A percentile compares a stretch with the other conserved stretches of the same genome.
Conservation (phyloP, 768 basidiomycete species). For the Coprinopsis strossmayeri region DNA sequence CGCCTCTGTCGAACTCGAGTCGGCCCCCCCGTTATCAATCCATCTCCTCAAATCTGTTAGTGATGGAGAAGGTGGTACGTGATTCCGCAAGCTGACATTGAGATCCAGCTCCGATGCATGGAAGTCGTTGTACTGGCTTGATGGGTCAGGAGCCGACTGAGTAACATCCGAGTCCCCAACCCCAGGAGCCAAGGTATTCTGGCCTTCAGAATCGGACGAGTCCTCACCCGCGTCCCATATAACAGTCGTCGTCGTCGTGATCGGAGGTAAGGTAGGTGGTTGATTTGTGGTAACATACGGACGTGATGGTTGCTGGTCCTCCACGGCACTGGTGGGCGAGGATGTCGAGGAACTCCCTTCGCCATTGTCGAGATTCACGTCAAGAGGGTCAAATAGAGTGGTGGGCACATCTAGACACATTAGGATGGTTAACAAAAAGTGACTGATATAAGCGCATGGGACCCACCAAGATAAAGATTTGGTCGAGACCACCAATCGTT, state of each 20-base stretch:
- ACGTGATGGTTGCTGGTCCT: not conserved
- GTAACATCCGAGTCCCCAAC: too few species aligned
- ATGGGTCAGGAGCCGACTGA: too few species aligned
- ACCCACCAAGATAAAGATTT: not conserved
- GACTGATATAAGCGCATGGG: not conserved
- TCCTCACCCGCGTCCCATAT: not conserved
- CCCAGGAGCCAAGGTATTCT: too few species aligned
- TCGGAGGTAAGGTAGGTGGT: not conserved
- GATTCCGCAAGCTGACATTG: not conserved
- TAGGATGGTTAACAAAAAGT: not conserved
- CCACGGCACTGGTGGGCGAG: not conserved
- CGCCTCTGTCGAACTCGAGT: not conserved
- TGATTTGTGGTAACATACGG: not conserved
- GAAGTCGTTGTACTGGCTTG: not conserved
- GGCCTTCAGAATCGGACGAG: too few species aligned
- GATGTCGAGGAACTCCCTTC: not conserved
- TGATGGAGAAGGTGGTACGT: slow-evolving; percentile 7
- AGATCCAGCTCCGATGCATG: not conserved
- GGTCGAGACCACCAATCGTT: not conserved
- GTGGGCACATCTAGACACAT: not conserved
- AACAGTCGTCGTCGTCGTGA: not conserved
- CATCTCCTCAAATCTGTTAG: slow-evolving; percentile 5
- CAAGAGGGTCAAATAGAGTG: not conserved
- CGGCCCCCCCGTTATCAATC: slow-evolving; percentile 1
- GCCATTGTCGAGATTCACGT: not conserved